Evolutionary conservation across 495 filamentous ascomycete species (phyloP).

Genomic region (Hypoxylon cercidicola): DNA sequence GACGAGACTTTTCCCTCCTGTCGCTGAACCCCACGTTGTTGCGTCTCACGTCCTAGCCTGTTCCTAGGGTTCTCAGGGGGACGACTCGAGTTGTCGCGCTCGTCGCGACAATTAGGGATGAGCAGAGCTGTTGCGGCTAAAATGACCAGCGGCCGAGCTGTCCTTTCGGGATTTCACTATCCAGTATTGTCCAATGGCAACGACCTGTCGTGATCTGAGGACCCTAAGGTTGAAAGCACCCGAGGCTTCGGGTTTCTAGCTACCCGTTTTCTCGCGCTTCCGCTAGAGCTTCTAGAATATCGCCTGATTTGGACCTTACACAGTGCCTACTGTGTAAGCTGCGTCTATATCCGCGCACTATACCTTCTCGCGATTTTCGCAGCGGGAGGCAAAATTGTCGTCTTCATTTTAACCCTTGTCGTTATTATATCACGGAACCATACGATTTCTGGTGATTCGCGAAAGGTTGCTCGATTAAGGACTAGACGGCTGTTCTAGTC

Average conservation of each 20-base stretch:
- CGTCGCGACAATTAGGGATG: conserved; percentile 26
- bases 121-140: conserved; percentile 39
- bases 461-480: conserved; percentile 6
- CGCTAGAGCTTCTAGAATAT: conserved; percentile 44
- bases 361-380: conserved; percentile 26
- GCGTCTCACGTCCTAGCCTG: conserved; percentile 23
- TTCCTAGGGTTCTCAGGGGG: conserved; percentile 1
- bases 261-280: conserved; percentile 36
- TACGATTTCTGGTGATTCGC: conserved; percentile 6
- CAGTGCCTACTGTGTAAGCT: conserved; percentile 11
- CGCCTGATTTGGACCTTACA: conserved; percentile 19
- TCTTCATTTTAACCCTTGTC: conserved; percentile 13
- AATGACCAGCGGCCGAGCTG: conserved; percentile 31
- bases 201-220: conserved; percentile 13
- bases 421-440: conserved; percentile 10
- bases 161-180: conserved; percentile 32
- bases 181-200: conserved; percentile 27
- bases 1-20: conserved; percentile 18
- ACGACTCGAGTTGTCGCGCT: conserved; percentile 32
- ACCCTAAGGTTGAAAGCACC: conserved; percentile 30
- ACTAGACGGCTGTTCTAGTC: conserved; percentile 16
- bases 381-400: conserved; percentile 11
- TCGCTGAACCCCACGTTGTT: conserved; percentile 33
- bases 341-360: conserved; percentile 24
- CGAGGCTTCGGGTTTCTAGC: conserved; percentile 38